Conservation (phyloP, 352 stramenopile species). For the Phytopythium sindhum region DNA sequence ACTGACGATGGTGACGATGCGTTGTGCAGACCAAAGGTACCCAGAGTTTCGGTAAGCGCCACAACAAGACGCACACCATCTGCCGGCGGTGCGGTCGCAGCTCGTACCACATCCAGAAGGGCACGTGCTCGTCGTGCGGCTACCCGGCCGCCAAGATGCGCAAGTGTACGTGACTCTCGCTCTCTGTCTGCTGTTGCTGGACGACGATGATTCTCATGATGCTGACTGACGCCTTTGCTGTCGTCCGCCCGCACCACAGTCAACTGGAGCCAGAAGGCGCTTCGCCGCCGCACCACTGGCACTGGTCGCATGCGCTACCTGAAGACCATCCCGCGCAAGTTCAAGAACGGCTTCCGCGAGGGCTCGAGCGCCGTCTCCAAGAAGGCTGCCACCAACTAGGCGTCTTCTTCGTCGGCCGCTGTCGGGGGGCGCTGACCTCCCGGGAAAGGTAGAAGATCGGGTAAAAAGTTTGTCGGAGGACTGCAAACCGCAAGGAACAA, state of each 20-base stretch:
- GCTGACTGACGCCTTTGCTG: not conserved
- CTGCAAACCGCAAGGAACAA: conserved; percentile 4
- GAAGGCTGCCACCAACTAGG: conserved; percentile 90
- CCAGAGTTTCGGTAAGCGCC: conserved; percentile 99
- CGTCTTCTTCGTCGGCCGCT: conserved; percentile 9
- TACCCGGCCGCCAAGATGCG: conserved; percentile 98
- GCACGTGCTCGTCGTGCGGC: conserved; percentile 97
- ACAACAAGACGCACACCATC: conserved; percentile 99
- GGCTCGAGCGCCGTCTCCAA: conserved; percentile 82
- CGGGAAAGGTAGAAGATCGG: conserved; percentile 11
- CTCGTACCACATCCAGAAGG: conserved; percentile 99
- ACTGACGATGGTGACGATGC: conserved; percentile 17
- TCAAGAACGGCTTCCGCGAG: conserved; percentile 99
- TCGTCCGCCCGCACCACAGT: conserved; percentile 31
- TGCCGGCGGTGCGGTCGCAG: conserved; percentile 98
- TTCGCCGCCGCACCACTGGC: conserved; percentile 94
- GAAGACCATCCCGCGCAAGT: conserved; percentile 97
- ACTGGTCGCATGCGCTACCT: conserved; percentile 98
- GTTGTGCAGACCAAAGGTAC: conserved; percentile 98
- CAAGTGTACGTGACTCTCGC: conserved; percentile 75
- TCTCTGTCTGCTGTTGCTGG: too few species aligned
- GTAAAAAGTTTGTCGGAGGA: conserved; percentile 12
- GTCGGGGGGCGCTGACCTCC: not conserved
- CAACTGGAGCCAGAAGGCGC: conserved; percentile 98
- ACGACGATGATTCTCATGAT: too few species aligned